phyloP scores from a whole-genome alignment of 208 protist species.

The Acanthamoeba lenticulata region DNA sequence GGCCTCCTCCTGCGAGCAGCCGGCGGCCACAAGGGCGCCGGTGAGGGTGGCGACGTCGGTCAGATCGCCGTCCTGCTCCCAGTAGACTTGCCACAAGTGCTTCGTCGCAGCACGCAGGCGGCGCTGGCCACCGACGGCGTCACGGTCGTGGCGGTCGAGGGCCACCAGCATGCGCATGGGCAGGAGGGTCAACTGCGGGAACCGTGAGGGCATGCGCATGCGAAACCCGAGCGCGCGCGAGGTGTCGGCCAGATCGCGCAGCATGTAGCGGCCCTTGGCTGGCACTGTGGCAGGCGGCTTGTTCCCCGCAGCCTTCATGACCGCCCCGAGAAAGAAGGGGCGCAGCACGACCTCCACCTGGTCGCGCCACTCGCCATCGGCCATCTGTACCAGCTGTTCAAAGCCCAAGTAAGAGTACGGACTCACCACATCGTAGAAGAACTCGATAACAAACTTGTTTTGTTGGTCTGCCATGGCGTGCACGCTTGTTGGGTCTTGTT shows the following conservation, averaged over 20 bases:
- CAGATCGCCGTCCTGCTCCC: conserved; percentile 42
- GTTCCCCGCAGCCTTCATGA: conserved; percentile 48
- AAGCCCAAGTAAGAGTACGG: conserved; percentile 61
- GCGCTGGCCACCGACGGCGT: neutral
- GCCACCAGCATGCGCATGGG: conserved; percentile 14
- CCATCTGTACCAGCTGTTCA: conserved; percentile 9
- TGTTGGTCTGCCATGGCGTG: neutral
- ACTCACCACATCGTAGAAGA: conserved; percentile 60
- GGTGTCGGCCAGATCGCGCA: neutral
- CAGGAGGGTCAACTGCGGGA: conserved; percentile 1
- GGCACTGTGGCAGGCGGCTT: neutral
- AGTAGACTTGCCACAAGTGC: conserved; percentile 42
- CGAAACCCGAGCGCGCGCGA: neutral
- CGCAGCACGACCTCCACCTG: neutral
- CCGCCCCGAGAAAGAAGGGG: conserved; percentile 44
- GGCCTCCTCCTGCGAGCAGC: neutral
- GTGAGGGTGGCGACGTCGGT: neutral
- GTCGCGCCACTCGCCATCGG: neutral
- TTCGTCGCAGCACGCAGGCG: neutral
- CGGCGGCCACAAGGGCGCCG: neutral
- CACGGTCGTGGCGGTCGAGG: neutral
- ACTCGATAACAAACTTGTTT: conserved; percentile 4
- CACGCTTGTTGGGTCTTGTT: too few relatives aligned
- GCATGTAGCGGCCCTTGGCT: conserved; percentile 50
- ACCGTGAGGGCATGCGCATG: neutral